A percentile compares a stretch with the other conserved stretches of the same genome.
Conservation (phyloP, 2,329 filamentous ascomycete species). For the Teratosphaeria epicoccoides region DNA sequence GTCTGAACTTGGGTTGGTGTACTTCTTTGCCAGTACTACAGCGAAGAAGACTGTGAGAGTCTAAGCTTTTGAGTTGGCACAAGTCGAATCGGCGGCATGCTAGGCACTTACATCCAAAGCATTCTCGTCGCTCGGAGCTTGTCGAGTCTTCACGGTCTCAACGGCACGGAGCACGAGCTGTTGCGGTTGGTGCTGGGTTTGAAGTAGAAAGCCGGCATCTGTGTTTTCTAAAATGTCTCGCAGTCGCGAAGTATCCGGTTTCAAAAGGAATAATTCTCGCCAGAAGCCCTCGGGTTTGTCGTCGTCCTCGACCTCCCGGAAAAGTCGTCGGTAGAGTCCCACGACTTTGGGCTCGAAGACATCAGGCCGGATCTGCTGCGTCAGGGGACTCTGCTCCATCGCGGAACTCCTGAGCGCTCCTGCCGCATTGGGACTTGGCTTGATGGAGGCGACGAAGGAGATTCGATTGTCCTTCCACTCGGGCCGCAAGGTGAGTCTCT, state of each 20-base stretch:
- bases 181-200: slow-evolving; percentile 57
- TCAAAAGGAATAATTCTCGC: slow-evolving; percentile 87
- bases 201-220: slow-evolving; percentile 62
- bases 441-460: slow-evolving; percentile 9
- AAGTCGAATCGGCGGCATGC: not conserved
- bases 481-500: slow-evolving; percentile 7
- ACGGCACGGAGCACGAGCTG: slow-evolving; percentile 70
- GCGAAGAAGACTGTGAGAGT: slow-evolving; percentile 83
- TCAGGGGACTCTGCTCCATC: slow-evolving; percentile 88
- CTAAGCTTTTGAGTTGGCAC: slow-evolving; percentile 44
- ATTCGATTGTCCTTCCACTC: slow-evolving; percentile 12
- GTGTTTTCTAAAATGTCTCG: slow-evolving; percentile 59
- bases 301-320: slow-evolving; percentile 55
- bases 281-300: slow-evolving; percentile 85
- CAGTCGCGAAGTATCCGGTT: slow-evolving; percentile 62
- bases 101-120: slow-evolving; percentile 65
- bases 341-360: slow-evolving; percentile 92
- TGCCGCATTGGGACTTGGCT: slow-evolving; percentile 1
- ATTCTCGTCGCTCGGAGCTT: slow-evolving; percentile 57
- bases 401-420: not conserved
- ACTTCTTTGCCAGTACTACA: slow-evolving; percentile 74
- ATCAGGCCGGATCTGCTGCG: slow-evolving; percentile 80
- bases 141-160: slow-evolving; percentile 51
- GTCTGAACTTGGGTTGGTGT: slow-evolving; percentile 89
- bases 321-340: slow-evolving; percentile 73